Evolutionary conservation across 805 yeast species (phyloP).

Genomic region (Pichia pseudocactophila): DNA sequence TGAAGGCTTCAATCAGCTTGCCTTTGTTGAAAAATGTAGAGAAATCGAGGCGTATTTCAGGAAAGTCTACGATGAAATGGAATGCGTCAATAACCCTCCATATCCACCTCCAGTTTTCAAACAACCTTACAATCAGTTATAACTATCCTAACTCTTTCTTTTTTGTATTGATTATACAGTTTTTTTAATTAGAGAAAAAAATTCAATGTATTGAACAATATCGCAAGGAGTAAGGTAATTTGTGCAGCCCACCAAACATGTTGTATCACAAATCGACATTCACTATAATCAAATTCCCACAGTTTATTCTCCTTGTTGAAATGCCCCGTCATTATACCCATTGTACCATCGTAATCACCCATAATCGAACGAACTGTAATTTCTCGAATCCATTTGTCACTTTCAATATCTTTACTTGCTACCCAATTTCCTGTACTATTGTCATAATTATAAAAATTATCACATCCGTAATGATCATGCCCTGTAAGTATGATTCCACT

Average conservation of each 20-base stretch:
- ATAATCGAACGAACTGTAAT: constrained; percentile 86
- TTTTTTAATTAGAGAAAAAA: background rate
- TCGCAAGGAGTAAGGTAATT: constrained; percentile 31
- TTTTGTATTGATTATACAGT: background rate
- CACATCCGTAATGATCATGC: constrained; percentile 95
- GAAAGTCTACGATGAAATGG: constrained; percentile 28
- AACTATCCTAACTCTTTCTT: background rate
- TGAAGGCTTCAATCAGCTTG: constrained; percentile 24
- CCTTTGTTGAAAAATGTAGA: constrained; percentile 22
- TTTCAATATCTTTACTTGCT: constrained; percentile 37
- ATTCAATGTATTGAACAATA: constrained; percentile 23
- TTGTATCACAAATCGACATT: constrained; percentile 80
- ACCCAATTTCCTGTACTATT: constrained; percentile 42
- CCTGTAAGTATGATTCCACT: constrained; percentile 85
- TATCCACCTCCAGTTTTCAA: constrained; percentile 24
- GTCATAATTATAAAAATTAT: constrained; percentile 49
- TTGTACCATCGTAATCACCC: constrained; percentile 92
- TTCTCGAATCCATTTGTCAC: constrained; percentile 48
- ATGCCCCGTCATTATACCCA: constrained; percentile 76
- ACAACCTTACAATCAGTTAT: constrained; percentile 17
- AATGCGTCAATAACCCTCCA: constrained; percentile 23
- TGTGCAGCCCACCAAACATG: constrained; percentile 95
- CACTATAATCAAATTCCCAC: constrained; percentile 62
- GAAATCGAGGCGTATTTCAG: constrained; percentile 24
- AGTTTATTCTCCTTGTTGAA: constrained; percentile 33